These are phyloP conservation scores for Botrytis tulipae DNA, from an alignment of 2,329 filamentous ascomycete genomes.

Conservation along the genomic window DNA sequence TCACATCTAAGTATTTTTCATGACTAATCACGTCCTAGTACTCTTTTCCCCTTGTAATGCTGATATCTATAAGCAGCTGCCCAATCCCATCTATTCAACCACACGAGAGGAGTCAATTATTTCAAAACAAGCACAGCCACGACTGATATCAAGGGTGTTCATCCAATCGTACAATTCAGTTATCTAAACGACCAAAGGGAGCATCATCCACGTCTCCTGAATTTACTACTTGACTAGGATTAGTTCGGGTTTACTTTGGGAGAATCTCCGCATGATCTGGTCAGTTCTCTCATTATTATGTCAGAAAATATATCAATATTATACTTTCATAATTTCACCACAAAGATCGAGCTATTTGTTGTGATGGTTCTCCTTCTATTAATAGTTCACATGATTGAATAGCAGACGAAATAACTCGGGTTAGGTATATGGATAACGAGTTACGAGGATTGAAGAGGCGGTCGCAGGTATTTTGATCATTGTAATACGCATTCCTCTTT, in stretches of 20 bases:
- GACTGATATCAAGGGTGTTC: neutral
- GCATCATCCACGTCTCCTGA: neutral
- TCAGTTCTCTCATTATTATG: constrained; percentile 9
- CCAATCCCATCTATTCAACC: neutral
- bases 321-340: neutral
- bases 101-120: constrained; percentile 6
- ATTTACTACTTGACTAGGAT: constrained; percentile 15
- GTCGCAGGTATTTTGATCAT: constrained; percentile 1
- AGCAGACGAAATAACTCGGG: neutral
- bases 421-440: neutral
- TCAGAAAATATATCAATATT: constrained; percentile 4
- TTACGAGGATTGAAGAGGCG: neutral
- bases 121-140: constrained; percentile 20
- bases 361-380: constrained; percentile 1
- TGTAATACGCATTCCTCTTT: constrained; percentile 3
- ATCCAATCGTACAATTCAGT: neutral
- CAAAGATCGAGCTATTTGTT: neutral
- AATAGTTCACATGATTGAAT: constrained; percentile 15
- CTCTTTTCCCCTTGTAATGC: neutral
- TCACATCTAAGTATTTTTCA: neutral
- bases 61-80: neutral
- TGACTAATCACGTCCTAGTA: constrained; percentile 1
- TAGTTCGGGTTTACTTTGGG: constrained; percentile 6
- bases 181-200: neutral
- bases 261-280: constrained; percentile 20